phyloP scores from a whole-genome alignment of 331 rosid genomes.

The Rosa hybrid region DNA sequence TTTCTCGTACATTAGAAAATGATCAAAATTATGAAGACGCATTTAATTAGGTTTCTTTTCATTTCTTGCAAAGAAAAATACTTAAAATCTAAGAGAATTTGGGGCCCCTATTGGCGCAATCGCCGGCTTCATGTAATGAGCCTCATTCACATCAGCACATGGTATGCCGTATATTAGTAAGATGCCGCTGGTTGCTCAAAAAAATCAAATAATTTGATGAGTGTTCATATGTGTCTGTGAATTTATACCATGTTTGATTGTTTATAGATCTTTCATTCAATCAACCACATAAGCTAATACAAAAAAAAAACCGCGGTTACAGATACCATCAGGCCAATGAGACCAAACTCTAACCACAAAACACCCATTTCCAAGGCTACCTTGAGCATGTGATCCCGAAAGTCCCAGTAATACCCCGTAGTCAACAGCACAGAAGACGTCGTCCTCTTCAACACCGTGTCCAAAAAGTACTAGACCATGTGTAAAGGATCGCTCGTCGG shows the following conservation, averaged over 20 bases:
- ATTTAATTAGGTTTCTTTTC: not conserved
- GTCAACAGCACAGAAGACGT: no score
- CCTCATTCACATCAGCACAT: constrained; percentile 8
- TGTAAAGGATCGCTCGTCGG: no score
- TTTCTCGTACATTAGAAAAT: not conserved
- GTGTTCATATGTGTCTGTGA: not conserved
- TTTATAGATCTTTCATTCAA: no score
- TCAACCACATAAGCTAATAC: no score
- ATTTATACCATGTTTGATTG: not conserved
- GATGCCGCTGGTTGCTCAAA: not conserved
- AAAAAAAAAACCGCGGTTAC: no score
- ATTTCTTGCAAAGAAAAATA: not conserved
- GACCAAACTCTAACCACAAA: no score
- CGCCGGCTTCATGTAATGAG: constrained; percentile 6
- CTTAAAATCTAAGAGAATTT: not conserved
- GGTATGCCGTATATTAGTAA: not conserved
- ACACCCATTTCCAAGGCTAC: no score
- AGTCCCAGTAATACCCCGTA: no score
- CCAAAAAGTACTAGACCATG: no score
- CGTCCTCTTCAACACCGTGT: no score
- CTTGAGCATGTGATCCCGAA: no score
- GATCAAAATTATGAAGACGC: not conserved
- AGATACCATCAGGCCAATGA: no score
- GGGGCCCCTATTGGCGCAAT: constrained; percentile 8
- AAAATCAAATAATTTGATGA: not conserved